Base-by-base conservation (phyloP, 371 early-diverging fungal genomes). In the Entomophthora muscae region DNA sequence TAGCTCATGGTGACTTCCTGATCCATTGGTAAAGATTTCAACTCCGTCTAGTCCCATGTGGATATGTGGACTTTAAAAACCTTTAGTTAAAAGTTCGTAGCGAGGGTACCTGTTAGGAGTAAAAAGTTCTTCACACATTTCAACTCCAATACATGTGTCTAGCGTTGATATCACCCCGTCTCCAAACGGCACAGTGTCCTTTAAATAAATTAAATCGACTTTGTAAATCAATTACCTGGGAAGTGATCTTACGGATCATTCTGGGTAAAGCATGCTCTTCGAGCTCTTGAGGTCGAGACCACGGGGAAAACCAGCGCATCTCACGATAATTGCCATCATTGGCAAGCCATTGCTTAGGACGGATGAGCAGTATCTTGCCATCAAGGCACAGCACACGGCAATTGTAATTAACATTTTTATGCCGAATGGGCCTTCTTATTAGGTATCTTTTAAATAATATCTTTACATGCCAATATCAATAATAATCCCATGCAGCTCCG, bases 271-370 rank as follows among this genome's bases (percentile, higher is more conserved):
- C 78, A 67, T 83, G 78, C 3, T 87, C 81, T 66, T 93, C 95
- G 0, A 84, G 72, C 21, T 71, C 66, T 21, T 78, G 78, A 2
- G 70, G 66, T 57, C 79, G 76, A 12, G 74, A 73, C 97, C 98
- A 98, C 3, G 92, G 81, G 0, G 90, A 82, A 71, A 98, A 98
- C 84, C 91, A 97, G 29, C 98, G 78, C 75, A 85, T 52, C 71
- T 98, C 98, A 21, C 97, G 84, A 73, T 97, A 97, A 70, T 96
- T 95, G 28, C 98, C 98, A 71, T 96, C 95, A 68, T 95, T 94
- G 21, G 98, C 98, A 67, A 98, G 68, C 65, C 73, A 84, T 74
- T 91, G 75, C 71, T 98, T 98, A 21, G 98, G 98, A 0, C 98
- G 86, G 63, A 98, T 95, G 68, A 97, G 72, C 1, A 93, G 77